Evolutionary conservation across 306 rosid genomes (phyloP), one percentile per base, ranked within the genome.

Genomic region (Rubus parviflorus): DNA sequence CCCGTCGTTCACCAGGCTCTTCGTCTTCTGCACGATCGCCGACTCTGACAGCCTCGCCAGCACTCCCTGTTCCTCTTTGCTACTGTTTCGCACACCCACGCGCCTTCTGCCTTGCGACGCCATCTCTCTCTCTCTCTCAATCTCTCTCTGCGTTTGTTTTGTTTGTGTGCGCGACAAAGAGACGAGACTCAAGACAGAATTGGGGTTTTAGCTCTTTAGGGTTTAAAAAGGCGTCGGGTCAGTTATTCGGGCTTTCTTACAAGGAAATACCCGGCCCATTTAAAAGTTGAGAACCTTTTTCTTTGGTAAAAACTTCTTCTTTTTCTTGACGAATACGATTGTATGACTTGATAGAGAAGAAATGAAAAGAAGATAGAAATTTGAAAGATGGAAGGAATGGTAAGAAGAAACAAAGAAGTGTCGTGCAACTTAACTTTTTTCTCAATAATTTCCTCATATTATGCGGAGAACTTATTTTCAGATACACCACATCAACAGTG

Each of bases 41-140:
- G 79, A 77, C 60, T 72, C 14, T 3, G 71, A 53, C 3, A 69
- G 58, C 54, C 72, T 56, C 6, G 58, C 7, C 7, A 75, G 16
- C 6, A 68, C 46, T 40, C 79, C 45, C 17, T 57, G 25, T 0
- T 72, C 60, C 1, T 20, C 61, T 0, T 58, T 57, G 74, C 62
- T 22, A 53, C 23, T 40, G 54, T 19, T 71, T 22, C 52, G 65
- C 16, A 35, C 13, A 30, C 75, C 78, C 71, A 35, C 37, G 37
- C 76, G 82, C 68, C 63, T 70, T 53, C 72, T 73, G 35, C 82
- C 80, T 54, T 77, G n/a, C 37, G 87, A 60, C 68, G 81, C 72
- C 86, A 79, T 79, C 25, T 7, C 3, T 1, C 13, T 37, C 6
- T 3, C 19, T 40, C 6, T 56, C 13, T 30, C 46, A 0, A 1